Base-by-base conservation (phyloP, 495 filamentous ascomycete genomes). In the Aspergillus saccharolyticus region DNA sequence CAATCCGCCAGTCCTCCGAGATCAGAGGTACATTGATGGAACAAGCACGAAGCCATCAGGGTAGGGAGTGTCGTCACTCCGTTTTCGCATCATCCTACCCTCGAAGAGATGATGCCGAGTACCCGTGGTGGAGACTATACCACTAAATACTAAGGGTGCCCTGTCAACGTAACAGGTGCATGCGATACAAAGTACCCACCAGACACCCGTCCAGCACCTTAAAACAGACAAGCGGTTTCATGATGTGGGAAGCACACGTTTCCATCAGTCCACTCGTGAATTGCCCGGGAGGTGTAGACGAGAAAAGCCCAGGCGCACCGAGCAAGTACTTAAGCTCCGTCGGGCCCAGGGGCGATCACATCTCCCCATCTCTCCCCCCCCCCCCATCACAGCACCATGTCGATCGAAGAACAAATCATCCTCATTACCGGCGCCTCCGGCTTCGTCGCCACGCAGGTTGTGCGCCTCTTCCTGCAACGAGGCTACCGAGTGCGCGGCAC, bases 401-500 rank as follows among this genome's bases (percentile, higher is more conserved):
- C 33, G 12, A 39, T 39, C 33, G 33, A 39, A 15, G 12, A 39
- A 9, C 33, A 48, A 15, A 48, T 20, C 19, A 48, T 48, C 16
- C 45, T 48, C 22, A 22, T 48, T 15, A 60, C 57, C 21, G 57
- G 57, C 17, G 52, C 52, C n/a, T 51, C 52, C 25, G 53, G 57
- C 17, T 60, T 55, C 28, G 16, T 60, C 3, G 57, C 45, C 1
- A 24, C 52, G 1, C 57, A 60, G 33, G 24, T 55, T 14, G 14
- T 55, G 20, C 10, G 17, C 0, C 3, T 18, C 18, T 60, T 60
- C 49, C 45, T 60, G 39, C 9, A 17, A 1, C n/a, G 8, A 12
- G 58, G 58, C 16, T 60, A 60, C 19, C 30, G 21, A 0, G 53
- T 60, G 18, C 58, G 58, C 5, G 53, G 47, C 12, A 56, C 58